phyloP scores from a whole-genome alignment of 192 early-diverging fungal genomes.

The Mortierella claussenii region DNA sequence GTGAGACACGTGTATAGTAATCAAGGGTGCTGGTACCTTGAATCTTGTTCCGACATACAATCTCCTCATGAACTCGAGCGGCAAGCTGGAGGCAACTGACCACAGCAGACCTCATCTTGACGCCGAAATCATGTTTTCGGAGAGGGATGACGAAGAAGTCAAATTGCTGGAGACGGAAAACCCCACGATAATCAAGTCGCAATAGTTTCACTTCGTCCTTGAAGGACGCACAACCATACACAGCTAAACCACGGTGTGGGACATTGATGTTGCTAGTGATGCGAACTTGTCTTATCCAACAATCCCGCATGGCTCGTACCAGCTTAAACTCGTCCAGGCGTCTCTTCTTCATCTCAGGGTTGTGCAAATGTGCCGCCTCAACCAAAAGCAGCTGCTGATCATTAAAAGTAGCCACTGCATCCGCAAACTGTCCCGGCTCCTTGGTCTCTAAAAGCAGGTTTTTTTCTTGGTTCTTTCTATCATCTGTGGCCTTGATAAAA shows the following conservation, averaged over 20 bases:
- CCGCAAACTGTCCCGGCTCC: constrained; percentile 15
- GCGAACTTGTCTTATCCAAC: constrained; percentile 5
- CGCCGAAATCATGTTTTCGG: constrained; percentile 16
- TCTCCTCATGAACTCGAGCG: constrained; percentile 10
- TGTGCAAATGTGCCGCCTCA: constrained; percentile 6
- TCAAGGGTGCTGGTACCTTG: too few species aligned
- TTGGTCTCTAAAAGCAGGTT: constrained; percentile 20
- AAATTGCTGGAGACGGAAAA: constrained; percentile 17
- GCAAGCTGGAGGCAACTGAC: constrained; percentile 20
- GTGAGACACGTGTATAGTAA: too few species aligned
- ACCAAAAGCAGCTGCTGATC: constrained; percentile 5
- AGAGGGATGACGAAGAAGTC: constrained; percentile 25
- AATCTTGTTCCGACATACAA: not conserved
- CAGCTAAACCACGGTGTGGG: not conserved
- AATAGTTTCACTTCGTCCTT: constrained; percentile 27
- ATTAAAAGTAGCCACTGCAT: constrained; percentile 1
- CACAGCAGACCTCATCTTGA: constrained; percentile 23
- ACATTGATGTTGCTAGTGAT: not conserved
- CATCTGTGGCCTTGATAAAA: constrained; percentile 20
- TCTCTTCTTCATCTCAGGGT: constrained; percentile 8
- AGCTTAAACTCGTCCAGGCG: constrained; percentile 17
- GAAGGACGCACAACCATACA: constrained; percentile 11
- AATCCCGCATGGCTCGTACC: constrained; percentile 10
- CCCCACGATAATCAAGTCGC: constrained; percentile 24
- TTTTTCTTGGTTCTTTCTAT: constrained; percentile 14